Evolutionary conservation across 2,329 filamentous ascomycete species (phyloP), one percentile per base, ranked within the genome.

Genomic region (Penicillium sp.): DNA sequence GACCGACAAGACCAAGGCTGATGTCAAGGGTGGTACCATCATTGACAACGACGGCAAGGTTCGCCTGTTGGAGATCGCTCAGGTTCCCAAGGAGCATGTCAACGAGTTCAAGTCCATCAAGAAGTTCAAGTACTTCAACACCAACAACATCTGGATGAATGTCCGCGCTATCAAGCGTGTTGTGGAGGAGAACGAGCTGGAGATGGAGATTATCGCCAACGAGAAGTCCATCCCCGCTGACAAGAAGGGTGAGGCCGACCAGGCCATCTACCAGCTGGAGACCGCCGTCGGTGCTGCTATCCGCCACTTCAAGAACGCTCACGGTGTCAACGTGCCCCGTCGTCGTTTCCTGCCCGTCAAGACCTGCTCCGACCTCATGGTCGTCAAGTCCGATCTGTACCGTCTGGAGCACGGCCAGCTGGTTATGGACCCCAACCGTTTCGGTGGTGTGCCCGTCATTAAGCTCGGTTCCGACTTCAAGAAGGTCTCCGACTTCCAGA

Each of bases 41-140:
- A 99, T 99, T 73, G 93, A 99, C 82, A 97, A 97, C 80, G 95
- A 99, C 77, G 93, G 93, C 72, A 93, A 90, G 56, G 93, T 96
- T 68, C 93, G 95, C 74, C 89, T 99, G 66, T 90, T 99, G 52
- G 95, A 99, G 83, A 97, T 99, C 71, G 95, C 95, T 14, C 95
- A 99, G 84, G 95, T 99, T 35, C 95, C 95, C 80, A 99, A 98
- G 87, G 91, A 99, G 84, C 95, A 99, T 81, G 91, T 95, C 77
- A 98, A 99, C 82, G 95, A 99, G 83, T 99, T 99, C 91, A 99
- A 99, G 88, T 97, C 93, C 48, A 99, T 99, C 85, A 99, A 99
- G 89, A 99, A 99, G 86, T 99, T 99, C 90, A 97, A 96, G 86
- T 99, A 99, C 88, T 99, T 99, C 89, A 99, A 99, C 87, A 99